Evolutionary conservation across 352 stramenopile genomes (phyloP).

Genomic region (Globisporangium spinosum): DNA sequence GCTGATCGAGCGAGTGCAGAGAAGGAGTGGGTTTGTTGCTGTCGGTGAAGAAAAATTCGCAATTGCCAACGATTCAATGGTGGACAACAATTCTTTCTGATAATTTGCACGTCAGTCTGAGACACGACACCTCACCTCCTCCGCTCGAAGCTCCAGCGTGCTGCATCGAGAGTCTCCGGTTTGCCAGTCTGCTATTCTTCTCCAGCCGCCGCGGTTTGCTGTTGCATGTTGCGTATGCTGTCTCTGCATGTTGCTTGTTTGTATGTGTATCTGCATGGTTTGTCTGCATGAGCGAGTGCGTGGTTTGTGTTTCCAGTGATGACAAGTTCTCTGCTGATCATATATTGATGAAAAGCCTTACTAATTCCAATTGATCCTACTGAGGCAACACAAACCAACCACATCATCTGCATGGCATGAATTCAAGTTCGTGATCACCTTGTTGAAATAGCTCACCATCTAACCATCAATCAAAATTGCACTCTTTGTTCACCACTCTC

Average conservation of each 20-base stretch:
- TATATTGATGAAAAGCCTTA: conserved; percentile 63
- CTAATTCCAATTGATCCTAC: conserved; percentile 89
- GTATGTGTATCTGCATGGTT: conserved; percentile 17
- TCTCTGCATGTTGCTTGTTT: conserved; percentile 20
- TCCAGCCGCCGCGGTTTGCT: neutral
- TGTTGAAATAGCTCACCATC: neutral
- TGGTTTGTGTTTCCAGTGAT: conserved; percentile 51
- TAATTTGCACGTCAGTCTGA: conserved; percentile 91
- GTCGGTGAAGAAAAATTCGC: conserved; percentile 59
- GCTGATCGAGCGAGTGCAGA: neutral
- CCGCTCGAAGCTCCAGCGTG: neutral
- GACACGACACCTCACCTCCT: conserved; percentile 26
- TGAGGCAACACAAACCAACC: conserved; percentile 45
- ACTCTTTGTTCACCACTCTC: neutral
- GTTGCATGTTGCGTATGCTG: conserved; percentile 14
- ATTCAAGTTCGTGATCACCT: neutral
- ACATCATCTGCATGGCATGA: neutral
- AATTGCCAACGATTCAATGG: conserved; percentile 51
- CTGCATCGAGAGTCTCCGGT: neutral
- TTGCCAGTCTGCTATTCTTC: neutral
- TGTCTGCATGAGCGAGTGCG: conserved; percentile 7
- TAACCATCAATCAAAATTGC: neutral
- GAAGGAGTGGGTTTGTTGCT: conserved; percentile 15
- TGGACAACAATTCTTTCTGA: conserved; percentile 53
- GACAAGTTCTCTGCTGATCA: conserved; percentile 70